These are phyloP conservation scores for Ogataea sp. DNA, from an alignment of 805 yeast genomes.

Conservation along the genomic window DNA sequence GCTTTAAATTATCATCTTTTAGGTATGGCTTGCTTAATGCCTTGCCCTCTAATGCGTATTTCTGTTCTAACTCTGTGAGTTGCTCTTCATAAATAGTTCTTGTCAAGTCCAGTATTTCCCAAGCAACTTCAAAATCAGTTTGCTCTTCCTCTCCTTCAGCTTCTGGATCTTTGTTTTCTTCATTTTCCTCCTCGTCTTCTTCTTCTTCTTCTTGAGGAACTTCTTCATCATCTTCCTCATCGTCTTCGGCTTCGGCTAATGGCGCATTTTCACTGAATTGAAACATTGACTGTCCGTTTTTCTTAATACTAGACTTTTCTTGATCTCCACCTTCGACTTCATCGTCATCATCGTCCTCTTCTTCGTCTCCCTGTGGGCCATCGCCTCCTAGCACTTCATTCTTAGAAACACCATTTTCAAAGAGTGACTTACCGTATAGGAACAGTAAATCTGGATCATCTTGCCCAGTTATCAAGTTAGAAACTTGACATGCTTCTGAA, in stretches of 20 bases:
- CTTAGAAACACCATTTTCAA: conserved; percentile 64
- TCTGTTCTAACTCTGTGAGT: conserved; percentile 20
- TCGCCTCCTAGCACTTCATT: conserved; percentile 68
- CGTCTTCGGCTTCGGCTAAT: conserved; percentile 28
- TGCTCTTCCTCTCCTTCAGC: conserved; percentile 35
- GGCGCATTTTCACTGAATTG: conserved; percentile 30
- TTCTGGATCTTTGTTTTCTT: too few relatives aligned
- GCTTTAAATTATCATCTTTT: conserved; percentile 12
- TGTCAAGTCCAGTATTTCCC: conserved; percentile 79
- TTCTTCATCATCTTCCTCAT: conserved; percentile 22
- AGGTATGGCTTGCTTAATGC: conserved; percentile 10
- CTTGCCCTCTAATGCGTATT: neutral
- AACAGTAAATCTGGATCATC: conserved; percentile 69
- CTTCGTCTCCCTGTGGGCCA: conserved; percentile 13
- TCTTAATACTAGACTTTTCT: conserved; percentile 12
- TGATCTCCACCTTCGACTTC: conserved; percentile 13
- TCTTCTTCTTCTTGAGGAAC: conserved; percentile 18
- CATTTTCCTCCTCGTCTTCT: conserved; percentile 9
- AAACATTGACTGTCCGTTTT: conserved; percentile 16
- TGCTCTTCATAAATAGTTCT: conserved; percentile 53
- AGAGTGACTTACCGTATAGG: conserved; percentile 73
- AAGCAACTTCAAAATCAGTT: conserved; percentile 77
- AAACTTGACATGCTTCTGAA: conserved; percentile 63
- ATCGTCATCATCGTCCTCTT: conserved; percentile 17
- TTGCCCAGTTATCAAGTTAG: conserved; percentile 41